Evolutionary conservation across 345 rosid genomes (phyloP).

Genomic region (Excoecaria agallocha): DNA sequence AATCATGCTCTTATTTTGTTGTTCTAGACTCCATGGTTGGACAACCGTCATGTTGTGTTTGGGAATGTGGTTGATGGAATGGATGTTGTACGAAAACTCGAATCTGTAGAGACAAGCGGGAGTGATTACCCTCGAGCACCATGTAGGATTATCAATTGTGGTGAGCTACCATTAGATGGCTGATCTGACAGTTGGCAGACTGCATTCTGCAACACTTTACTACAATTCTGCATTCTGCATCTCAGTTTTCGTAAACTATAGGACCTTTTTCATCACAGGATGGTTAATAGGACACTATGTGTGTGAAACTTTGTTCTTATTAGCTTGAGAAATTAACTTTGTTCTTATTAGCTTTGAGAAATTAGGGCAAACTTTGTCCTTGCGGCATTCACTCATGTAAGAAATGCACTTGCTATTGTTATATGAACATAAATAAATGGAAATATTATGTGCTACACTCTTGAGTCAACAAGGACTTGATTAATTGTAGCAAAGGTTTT

Average conservation of each 20-base stretch:
- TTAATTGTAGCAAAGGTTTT: not conserved
- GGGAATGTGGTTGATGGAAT: constrained; percentile 80
- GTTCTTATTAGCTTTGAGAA: constrained; percentile 14
- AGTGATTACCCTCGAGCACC: constrained; percentile 55
- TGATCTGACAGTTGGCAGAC: constrained; percentile 30
- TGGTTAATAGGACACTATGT: not conserved
- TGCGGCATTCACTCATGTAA: constrained; percentile 6
- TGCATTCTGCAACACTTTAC: not conserved
- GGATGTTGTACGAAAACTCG: constrained; percentile 67
- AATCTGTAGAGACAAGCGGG: constrained; percentile 73
- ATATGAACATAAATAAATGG: not conserved
- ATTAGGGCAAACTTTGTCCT: not conserved
- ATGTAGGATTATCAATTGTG: constrained; percentile 75
- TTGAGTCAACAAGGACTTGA: not conserved
- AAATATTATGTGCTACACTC: not conserved
- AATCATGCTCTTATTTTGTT: not conserved
- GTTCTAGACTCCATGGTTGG: constrained; percentile 79
- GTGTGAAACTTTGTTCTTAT: not conserved
- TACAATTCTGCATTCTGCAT: not conserved
- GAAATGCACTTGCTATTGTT: constrained; percentile 6
- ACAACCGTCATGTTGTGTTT: constrained; percentile 85
- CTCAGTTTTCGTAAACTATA: not conserved
- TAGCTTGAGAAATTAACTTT: no score
- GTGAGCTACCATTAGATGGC: constrained; percentile 70
- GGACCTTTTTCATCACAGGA: constrained; percentile 5